Percentiles rank a stretch among this genome's conserved stretches.
Conservation (phyloP, 2,329 filamentous ascomycete genomes). For the Canariomyces notabilis region DNA sequence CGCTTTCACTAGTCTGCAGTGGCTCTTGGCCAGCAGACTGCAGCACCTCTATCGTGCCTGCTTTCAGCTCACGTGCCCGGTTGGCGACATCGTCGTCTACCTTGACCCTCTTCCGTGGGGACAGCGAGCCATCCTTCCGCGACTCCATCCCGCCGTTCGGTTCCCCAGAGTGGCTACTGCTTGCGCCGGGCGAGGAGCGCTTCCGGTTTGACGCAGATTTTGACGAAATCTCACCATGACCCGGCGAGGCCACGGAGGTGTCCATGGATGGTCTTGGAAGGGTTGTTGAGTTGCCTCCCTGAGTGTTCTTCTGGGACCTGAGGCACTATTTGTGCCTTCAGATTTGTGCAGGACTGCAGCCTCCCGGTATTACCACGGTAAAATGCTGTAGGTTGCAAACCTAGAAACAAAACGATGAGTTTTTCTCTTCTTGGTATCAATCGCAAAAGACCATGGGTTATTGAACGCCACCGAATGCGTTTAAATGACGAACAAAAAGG, state of each 20-base stretch:
- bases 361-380: too few species aligned
- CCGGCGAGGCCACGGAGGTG: not conserved
- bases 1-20: not conserved
- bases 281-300: not conserved
- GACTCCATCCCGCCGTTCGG: not conserved
- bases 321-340: too few species aligned
- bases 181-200: constrained; percentile 4
- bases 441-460: too few species aligned
- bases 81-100: not conserved
- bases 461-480: too few species aligned
- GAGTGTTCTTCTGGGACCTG: too few species aligned
- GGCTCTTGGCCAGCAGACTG: not conserved
- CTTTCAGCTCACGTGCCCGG: not conserved
- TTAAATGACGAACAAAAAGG: too few species aligned
- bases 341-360: too few species aligned
- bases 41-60: not conserved
- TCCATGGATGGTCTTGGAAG: too few species aligned
- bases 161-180: not conserved
- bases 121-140: not conserved
- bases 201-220: constrained; percentile 2
- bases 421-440: too few species aligned
- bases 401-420: too few species aligned
- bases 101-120: constrained; percentile 7
- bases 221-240: not conserved
- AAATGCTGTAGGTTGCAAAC: too few species aligned